A percentile compares a stretch with the other conserved stretches of the same genome.
Conservation (phyloP, 2,329 filamentous ascomycete species). For the Neodidymelliopsis sp. region DNA sequence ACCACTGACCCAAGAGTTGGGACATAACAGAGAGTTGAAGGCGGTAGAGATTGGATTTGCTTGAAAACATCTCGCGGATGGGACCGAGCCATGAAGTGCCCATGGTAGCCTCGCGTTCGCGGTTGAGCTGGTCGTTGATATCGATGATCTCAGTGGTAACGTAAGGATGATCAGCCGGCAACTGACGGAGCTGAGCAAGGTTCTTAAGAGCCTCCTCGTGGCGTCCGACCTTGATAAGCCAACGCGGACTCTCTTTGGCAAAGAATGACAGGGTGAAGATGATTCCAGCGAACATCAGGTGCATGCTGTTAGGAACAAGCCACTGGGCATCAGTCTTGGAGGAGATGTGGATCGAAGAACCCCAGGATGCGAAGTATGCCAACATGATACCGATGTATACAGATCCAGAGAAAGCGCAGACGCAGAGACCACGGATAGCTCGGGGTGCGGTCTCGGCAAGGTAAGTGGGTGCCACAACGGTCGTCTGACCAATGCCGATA, state of each 20-base stretch:
- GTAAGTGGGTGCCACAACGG: slow-evolving; percentile 74
- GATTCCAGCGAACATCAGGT: slow-evolving; percentile 78
- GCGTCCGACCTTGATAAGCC: slow-evolving; percentile 70
- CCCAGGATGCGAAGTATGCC: slow-evolving; percentile 74
- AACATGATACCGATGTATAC: slow-evolving; percentile 79
- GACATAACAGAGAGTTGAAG: slow-evolving; percentile 72
- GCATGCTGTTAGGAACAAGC: slow-evolving; percentile 75
- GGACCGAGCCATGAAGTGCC: slow-evolving; percentile 70
- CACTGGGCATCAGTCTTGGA: slow-evolving; percentile 53
- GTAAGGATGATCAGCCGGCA: slow-evolving; percentile 67
- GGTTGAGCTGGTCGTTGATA: slow-evolving; percentile 71
- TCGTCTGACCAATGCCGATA: slow-evolving; percentile 71
- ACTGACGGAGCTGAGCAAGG: slow-evolving; percentile 66
- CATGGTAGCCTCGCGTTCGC: slow-evolving; percentile 74
- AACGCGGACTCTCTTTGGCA: slow-evolving; percentile 74
- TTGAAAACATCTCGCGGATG: slow-evolving; percentile 72
- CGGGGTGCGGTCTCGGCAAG: slow-evolving; percentile 76
- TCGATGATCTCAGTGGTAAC: slow-evolving; percentile 67
- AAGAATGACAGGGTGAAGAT: slow-evolving; percentile 75
- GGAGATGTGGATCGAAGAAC: slow-evolving; percentile 61
- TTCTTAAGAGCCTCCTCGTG: slow-evolving; percentile 64
- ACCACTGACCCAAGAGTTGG: slow-evolving; percentile 78
- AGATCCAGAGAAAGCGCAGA: slow-evolving; percentile 72
- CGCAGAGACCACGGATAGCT: slow-evolving; percentile 75
- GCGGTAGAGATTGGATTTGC: slow-evolving; percentile 75